Evolutionary conservation across 495 filamentous ascomycete genomes (phyloP).

Genomic region (Chlorociboria aeruginascens): DNA sequence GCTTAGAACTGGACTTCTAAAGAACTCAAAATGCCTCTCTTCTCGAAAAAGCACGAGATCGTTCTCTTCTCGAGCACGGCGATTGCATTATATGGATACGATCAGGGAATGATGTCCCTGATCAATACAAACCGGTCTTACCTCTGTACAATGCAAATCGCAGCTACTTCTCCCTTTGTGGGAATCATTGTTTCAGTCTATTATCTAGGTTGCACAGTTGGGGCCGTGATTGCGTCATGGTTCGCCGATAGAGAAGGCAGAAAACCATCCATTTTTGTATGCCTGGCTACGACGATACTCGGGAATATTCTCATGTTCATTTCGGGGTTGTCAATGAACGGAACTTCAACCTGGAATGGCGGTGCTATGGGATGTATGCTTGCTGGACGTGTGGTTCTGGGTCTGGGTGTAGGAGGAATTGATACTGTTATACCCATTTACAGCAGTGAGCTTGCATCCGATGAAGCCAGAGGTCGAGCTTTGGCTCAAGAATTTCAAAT

Average conservation of each 20-base stretch:
- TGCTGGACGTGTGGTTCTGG: constrained; percentile 39
- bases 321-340: constrained; percentile 29
- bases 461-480: constrained; percentile 37
- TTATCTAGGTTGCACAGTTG: constrained; percentile 42
- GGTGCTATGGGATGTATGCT: constrained; percentile 37
- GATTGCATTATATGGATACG: constrained; percentile 49
- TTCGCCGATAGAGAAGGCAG: constrained; percentile 36
- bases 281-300: constrained; percentile 32
- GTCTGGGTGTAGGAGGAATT: constrained; percentile 44
- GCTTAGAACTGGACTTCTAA: too few species aligned
- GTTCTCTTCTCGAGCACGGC: constrained; percentile 39
- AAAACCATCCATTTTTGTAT: constrained; percentile 36
- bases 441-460: constrained; percentile 36
- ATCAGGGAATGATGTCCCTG: constrained; percentile 45
- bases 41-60: constrained; percentile 31
- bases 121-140: constrained; percentile 47
- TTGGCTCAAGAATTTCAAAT: constrained; percentile 45
- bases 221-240: constrained; percentile 36
- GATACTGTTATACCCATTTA: constrained; percentile 46
- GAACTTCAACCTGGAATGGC: constrained; percentile 18
- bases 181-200: constrained; percentile 48
- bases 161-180: constrained; percentile 31
- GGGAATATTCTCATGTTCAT: constrained; percentile 46
- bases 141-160: constrained; percentile 41
- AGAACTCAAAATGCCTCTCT: background rate